Evolutionary conservation across 345 rosid species (phyloP), one percentile per base, ranked within the genome.

Genomic region (Eutrema heterophyllum): DNA sequence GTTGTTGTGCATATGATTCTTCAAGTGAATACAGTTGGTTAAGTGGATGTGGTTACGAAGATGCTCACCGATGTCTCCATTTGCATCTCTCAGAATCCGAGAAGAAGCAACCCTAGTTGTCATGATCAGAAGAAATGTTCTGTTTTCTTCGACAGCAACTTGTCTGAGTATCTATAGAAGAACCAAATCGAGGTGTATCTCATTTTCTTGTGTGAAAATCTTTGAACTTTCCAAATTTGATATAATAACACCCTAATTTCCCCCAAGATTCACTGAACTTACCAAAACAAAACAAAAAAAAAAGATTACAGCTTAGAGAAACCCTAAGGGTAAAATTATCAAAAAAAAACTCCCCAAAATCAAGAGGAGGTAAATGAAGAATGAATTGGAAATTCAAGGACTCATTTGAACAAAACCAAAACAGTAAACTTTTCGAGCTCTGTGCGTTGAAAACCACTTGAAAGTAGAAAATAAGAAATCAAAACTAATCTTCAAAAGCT

Each of bases 11-110:
- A 92, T 92, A 78, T 92, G 99, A 75, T 96, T 89, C 84, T 96
- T 96, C 84, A 96, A 84, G 82, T 96, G 98, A 73, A 96, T 96
- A 77, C 98, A 96, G 61, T 96, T 96, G 40, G 97, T 90, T 70
- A 96, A 85, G 70, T 96, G 99, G 70, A 96, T 83, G 80, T 96
- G 98, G 78, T 90, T 90, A 66, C 96, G 94, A 33, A 90, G 97
- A 87, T 96, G 98, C 74, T 96, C 97, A 66, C 90, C 74, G 40
- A 96, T 83, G 68, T 90, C 95, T 65, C 95, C 90, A 87, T 92
- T 90, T 64, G 90, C 71, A 83, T 95, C 97, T 83, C 87, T 92
- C 16, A 86, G 92, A 75, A 90, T 75, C 83, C 96, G 84, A 74
- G 83, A 79, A 63, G 89, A 86, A 56, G 88, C 24, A 15, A 35